A percentile compares a stretch with the other conserved stretches of the same genome.
phyloP scores from a whole-genome alignment of 2,329 filamentous ascomycete species.

The Calonectria fujianensis region DNA sequence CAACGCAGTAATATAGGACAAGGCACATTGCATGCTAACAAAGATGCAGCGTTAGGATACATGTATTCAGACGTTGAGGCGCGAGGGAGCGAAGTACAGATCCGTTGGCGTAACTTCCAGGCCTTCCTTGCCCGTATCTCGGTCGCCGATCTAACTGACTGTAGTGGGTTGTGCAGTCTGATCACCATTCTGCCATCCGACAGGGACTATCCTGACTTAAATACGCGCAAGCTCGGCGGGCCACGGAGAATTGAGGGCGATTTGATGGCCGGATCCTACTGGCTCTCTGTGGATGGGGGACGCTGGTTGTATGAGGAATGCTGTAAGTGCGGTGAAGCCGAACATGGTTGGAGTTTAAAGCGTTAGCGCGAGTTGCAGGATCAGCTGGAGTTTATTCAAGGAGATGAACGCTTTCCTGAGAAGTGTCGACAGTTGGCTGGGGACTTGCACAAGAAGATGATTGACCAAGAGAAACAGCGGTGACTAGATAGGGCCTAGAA shows the following conservation, averaged over 20 bases:
- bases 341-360: background rate
- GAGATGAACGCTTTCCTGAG: background rate
- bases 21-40: background rate
- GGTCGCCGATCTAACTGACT: background rate
- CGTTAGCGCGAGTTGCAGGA: background rate
- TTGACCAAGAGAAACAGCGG: background rate
- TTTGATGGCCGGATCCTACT: slow-evolving; percentile 15
- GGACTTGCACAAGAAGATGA: slow-evolving; percentile 13
- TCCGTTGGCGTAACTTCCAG: slow-evolving; percentile 1
- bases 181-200: background rate
- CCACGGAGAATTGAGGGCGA: background rate
- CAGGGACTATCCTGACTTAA: background rate
- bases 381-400: slow-evolving; percentile 5
- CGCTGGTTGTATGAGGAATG: slow-evolving; percentile 1
- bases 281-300: background rate
- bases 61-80: background rate
- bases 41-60: background rate
- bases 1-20: background rate
- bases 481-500: background rate
- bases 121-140: slow-evolving; percentile 1
- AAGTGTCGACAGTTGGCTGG: background rate
- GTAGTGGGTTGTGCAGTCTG: background rate
- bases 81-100: slow-evolving; percentile 2
- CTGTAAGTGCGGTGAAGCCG: background rate
- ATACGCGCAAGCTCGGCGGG: background rate